phyloP scores from a whole-genome alignment of 2,329 filamentous ascomycete species.

The Hypoxylon sp. region DNA sequence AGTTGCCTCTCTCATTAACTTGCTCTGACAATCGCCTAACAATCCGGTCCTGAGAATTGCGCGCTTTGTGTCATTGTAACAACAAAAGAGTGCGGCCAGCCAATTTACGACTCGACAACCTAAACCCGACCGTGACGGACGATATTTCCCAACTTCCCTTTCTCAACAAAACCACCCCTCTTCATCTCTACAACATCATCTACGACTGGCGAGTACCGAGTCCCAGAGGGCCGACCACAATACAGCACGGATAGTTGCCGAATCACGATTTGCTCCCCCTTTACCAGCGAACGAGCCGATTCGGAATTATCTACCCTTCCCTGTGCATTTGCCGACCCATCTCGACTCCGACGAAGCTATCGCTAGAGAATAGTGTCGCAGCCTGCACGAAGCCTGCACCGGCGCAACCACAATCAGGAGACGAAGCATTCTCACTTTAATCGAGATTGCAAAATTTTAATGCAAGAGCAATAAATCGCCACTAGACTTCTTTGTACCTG shows the following conservation, averaged over 20 bases:
- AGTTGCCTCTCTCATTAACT: constrained; percentile 12
- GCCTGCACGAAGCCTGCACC: constrained; percentile 38
- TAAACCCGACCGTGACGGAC: constrained; percentile 35
- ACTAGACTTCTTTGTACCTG: constrained; percentile 42
- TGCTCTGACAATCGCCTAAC: constrained; percentile 28
- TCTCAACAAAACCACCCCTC: constrained; percentile 23
- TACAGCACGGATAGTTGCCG: constrained; percentile 37
- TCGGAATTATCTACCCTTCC: constrained; percentile 33
- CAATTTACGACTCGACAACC: constrained; percentile 35
- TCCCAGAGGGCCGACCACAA: constrained; percentile 39
- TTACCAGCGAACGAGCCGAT: constrained; percentile 23
- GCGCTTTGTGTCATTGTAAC: constrained; percentile 42
- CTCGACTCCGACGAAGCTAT: constrained; percentile 39
- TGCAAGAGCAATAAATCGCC: constrained; percentile 36
- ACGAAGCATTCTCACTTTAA: constrained; percentile 47
- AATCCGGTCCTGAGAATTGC: constrained; percentile 31
- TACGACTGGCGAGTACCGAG: constrained; percentile 40
- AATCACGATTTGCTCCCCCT: constrained; percentile 29
- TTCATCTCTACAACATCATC: constrained; percentile 39
- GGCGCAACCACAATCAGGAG: constrained; percentile 44
- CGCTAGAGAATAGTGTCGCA: constrained; percentile 33
- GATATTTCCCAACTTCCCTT: constrained; percentile 26
- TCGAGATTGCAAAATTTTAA: constrained; percentile 39
- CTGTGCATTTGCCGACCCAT: constrained; percentile 29
- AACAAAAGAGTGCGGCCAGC: constrained; percentile 34